Evolutionary conservation across 2,329 filamentous ascomycete species (phyloP), one percentile per base, ranked within the genome.

Genomic region (Ophiocordyceps unilateralis): DNA sequence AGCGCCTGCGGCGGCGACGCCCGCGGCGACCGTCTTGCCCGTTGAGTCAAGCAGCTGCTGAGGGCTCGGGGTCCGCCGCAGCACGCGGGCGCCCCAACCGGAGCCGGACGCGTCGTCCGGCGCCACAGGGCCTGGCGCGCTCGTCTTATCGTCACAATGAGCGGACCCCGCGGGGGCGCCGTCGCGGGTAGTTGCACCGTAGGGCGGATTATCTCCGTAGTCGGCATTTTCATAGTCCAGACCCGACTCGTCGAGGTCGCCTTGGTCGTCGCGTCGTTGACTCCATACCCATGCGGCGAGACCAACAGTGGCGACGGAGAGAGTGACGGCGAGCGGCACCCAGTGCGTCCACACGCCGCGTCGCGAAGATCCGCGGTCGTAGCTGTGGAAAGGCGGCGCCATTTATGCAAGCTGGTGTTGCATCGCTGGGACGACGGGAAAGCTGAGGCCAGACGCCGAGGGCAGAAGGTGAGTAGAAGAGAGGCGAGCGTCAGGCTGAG

Each of bases 271-370:
- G 55, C 72, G 76, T 54, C 85, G 81, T 64, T 93, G 87, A 59
- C 83, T 93, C 87, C 87, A 94, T 47, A 88, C 77, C 89, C 89
- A 96, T 45, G 86, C 86, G 42, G 81, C 88, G 40, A 93, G 65
- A 28, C 88, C 87, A 44, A 83, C 79, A 20, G 88, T 86, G 47
- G 89, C 89, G 51, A 93, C 77, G 40, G 86, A 88, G 45, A 93
- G 78, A 41, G 88, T 95, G 49, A 94, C 64, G 50, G 79, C 81
- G 44, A 96, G 72, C 48, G 89, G 89, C 46, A 94, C 76, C 85
- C 88, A 95, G 65, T 93, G 89, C 55, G 80, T 75, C 64, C 84
- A 75, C 51, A 76, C 72, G 58, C 72, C 68, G 60, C 72, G 68
- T 63, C 74, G 69, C 66, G 71, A 70, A 54, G 71, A 66, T 54